A percentile compares a stretch with the other conserved stretches of the same genome.
Evolutionary conservation across 1,139 yeast genomes (phyloP).

Genomic region (Saccharomycopsis crataegensis): DNA sequence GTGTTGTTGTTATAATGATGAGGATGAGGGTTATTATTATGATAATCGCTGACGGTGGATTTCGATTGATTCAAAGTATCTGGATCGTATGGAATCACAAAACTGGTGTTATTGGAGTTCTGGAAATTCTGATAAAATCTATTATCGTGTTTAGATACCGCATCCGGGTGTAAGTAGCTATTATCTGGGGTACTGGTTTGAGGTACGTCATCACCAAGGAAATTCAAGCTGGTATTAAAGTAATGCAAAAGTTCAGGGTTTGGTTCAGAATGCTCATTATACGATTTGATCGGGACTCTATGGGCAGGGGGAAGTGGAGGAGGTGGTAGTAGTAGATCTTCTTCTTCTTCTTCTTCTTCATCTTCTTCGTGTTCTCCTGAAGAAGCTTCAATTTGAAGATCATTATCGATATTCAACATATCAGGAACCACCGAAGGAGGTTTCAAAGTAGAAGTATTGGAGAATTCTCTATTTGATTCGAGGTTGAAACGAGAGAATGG

Average conservation of each 20-base stretch:
- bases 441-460: constrained; percentile 16
- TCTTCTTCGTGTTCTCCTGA: no score
- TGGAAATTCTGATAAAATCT: not conserved
- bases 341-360: no score
- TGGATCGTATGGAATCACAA: constrained; percentile 27
- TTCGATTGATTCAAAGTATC: constrained; percentile 25
- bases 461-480: constrained; percentile 9
- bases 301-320: constrained; percentile 46
- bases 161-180: not conserved
- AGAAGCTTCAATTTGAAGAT: not conserved
- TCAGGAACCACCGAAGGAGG: constrained; percentile 1
- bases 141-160: not conserved
- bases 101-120: constrained; percentile 19
- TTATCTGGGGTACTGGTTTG: not conserved
- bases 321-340: constrained; percentile 33
- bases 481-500: constrained; percentile 17
- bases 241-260: not conserved
- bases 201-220: not conserved
- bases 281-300: constrained; percentile 5
- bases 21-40: not conserved
- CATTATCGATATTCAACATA: not conserved
- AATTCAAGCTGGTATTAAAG: not conserved
- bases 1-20: constrained; percentile 1
- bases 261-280: not conserved
- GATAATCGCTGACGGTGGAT: constrained; percentile 17